phyloP scores from a whole-genome alignment of 495 filamentous ascomycete species.

The Trichoderma virens region DNA sequence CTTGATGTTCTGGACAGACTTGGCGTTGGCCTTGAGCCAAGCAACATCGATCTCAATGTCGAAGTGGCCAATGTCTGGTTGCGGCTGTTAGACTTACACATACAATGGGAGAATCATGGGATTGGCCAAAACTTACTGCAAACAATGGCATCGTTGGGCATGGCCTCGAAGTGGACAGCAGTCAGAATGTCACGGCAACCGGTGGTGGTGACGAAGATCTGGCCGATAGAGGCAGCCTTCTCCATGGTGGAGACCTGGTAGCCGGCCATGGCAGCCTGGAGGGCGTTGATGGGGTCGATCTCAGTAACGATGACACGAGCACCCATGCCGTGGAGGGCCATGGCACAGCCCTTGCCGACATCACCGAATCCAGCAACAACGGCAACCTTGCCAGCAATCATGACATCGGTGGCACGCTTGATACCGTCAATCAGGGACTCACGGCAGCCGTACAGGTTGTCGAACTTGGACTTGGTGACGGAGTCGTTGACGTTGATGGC shows the following conservation, averaged over 20 bases:
- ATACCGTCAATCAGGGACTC: slow-evolving; percentile 98
- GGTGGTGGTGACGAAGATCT: slow-evolving; percentile 99
- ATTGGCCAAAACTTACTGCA: slow-evolving; percentile 64
- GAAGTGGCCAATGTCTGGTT: slow-evolving; percentile 93
- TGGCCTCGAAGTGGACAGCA: slow-evolving; percentile 86
- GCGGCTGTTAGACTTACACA: slow-evolving; percentile 13
- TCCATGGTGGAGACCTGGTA: slow-evolving; percentile 98
- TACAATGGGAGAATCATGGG: neutral
- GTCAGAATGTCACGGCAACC: slow-evolving; percentile 97
- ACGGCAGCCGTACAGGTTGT: slow-evolving; percentile 99
- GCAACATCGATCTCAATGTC: slow-evolving; percentile 99
- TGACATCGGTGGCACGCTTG: slow-evolving; percentile 99
- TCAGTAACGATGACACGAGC: slow-evolving; percentile 95
- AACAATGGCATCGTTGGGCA: slow-evolving; percentile 98
- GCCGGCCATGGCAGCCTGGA: slow-evolving; percentile 95
- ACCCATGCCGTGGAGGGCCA: slow-evolving; percentile 93
- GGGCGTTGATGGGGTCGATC: slow-evolving; percentile 98
- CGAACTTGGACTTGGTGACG: slow-evolving; percentile 99
- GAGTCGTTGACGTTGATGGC: slow-evolving; percentile 99
- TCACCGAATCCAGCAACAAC: slow-evolving; percentile 98
- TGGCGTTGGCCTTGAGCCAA: slow-evolving; percentile 92
- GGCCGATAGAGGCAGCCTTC: slow-evolving; percentile 74
- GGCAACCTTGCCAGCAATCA: slow-evolving; percentile 98
- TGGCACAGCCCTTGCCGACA: slow-evolving; percentile 97
- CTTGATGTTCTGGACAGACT: slow-evolving; percentile 96